These are phyloP conservation scores for Microcyclospora tardicrescens DNA, from an alignment of 2,329 filamentous ascomycete genomes.

Conservation along the genomic window DNA sequence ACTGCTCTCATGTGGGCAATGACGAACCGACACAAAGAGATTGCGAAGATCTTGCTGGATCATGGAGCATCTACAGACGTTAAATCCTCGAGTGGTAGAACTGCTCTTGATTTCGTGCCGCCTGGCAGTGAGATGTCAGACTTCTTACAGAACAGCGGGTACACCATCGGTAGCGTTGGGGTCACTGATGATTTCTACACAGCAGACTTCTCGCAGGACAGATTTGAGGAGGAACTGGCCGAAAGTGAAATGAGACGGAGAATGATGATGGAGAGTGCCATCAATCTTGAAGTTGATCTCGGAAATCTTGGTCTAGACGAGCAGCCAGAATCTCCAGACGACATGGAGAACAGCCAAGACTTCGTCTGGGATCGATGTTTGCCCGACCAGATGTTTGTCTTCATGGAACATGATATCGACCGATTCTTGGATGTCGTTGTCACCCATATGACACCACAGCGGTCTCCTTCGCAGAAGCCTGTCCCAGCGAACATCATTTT, in stretches of 20 bases:
- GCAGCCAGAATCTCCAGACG: slow-evolving; percentile 77
- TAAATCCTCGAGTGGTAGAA: slow-evolving; percentile 85
- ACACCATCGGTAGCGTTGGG: slow-evolving; percentile 69
- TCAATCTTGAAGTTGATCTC: slow-evolving; percentile 90
- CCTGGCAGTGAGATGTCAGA: slow-evolving; percentile 94
- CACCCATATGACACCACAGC: slow-evolving; percentile 93
- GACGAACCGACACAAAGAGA: slow-evolving; percentile 94
- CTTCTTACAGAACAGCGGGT: slow-evolving; percentile 88
- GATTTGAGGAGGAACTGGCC: slow-evolving; percentile 93
- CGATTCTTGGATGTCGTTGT: slow-evolving; percentile 91
- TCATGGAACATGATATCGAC: slow-evolving; percentile 85
- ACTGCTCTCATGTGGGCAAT: slow-evolving; percentile 99
- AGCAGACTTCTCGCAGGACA: slow-evolving; percentile 79
- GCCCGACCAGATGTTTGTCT: slow-evolving; percentile 99
- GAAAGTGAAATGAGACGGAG: slow-evolving; percentile 89
- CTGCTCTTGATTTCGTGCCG: slow-evolving; percentile 88
- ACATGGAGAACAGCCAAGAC: slow-evolving; percentile 68
- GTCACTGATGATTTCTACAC: slow-evolving; percentile 87
- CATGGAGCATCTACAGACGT: slow-evolving; percentile 91
- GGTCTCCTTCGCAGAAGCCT: slow-evolving; percentile 92
- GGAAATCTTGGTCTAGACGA: slow-evolving; percentile 94
- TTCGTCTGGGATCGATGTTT: slow-evolving; percentile 92
- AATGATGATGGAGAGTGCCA: slow-evolving; percentile 99
- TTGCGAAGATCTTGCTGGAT: slow-evolving; percentile 83
- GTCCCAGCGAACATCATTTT: slow-evolving; percentile 97